These are phyloP conservation scores for Artemisia argyi DNA, from an alignment of 129 eudicot genomes.

Conservation along the genomic window DNA sequence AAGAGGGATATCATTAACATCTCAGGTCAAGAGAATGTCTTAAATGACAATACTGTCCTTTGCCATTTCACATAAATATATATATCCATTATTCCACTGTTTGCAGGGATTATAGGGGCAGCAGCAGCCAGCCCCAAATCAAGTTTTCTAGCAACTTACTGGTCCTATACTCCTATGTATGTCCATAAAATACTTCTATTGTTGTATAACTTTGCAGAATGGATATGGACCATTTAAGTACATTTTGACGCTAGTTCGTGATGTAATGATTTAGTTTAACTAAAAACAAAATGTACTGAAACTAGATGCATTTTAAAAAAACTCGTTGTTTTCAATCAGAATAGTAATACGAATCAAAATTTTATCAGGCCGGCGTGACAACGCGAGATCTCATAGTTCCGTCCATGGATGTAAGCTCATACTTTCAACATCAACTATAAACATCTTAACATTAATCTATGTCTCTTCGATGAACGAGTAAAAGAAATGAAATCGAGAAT, in stretches of 20 bases:
- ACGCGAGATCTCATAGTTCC: too few species aligned
- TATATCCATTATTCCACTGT: background rate
- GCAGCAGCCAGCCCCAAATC: conserved; percentile 1
- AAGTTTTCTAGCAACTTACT: conserved; percentile 1
- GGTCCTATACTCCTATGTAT: too few species aligned
- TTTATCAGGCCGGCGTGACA: too few species aligned
- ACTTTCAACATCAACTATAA: too few species aligned
- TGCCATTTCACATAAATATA: conserved; percentile 13
- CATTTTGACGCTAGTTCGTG: background rate
- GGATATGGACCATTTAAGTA: background rate
- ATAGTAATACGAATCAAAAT: too few species aligned
- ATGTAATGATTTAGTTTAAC: too few species aligned
- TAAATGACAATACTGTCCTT: conserved; percentile 26
- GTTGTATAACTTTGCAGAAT: background rate
- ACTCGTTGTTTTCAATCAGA: too few species aligned
- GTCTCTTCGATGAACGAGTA: background rate
- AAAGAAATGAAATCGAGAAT: background rate
- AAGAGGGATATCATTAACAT: conserved; percentile 25
- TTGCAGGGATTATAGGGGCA: conserved; percentile 16
- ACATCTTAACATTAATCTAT: too few species aligned
- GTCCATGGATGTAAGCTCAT: too few species aligned
- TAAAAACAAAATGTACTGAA: too few species aligned
- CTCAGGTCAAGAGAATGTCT: conserved; percentile 19
- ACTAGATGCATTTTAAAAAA: too few species aligned
- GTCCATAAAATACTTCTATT: too few species aligned